Conservation (phyloP, 768 basidiomycete genomes). For the Amanita pallidorosea region DNA sequence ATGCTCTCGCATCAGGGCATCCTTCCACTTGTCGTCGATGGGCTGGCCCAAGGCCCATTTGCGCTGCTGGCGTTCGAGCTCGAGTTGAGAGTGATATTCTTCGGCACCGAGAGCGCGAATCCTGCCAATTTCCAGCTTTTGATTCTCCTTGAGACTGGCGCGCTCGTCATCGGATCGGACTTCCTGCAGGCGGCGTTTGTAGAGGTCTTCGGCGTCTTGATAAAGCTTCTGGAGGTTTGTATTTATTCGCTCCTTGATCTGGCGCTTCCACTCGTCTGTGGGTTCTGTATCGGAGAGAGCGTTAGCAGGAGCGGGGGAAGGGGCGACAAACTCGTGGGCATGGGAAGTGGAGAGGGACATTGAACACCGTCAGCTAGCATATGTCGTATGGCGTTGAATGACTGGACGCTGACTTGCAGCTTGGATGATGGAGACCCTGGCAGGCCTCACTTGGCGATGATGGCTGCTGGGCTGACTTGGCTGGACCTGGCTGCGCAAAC, state of each 20-base stretch:
- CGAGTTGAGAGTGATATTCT: conserved; percentile 5
- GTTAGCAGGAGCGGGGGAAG: neutral
- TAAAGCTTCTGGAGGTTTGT: conserved; percentile 3
- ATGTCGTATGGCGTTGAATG: no score
- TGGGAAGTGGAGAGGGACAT: neutral
- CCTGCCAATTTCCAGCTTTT: neutral
- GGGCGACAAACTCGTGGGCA: neutral
- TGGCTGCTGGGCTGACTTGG: neutral
- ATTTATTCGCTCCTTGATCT: conserved; percentile 7
- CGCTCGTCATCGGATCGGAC: conserved; percentile 4
- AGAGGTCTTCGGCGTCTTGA: conserved; percentile 3
- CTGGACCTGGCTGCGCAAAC: neutral
- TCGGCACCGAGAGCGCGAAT: conserved; percentile 2
- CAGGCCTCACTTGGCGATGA: neutral
- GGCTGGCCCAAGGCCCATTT: conserved; percentile 4
- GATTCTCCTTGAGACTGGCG: conserved; percentile 1
- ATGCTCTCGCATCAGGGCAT: conserved; percentile 2
- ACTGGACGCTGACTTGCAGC: no score
- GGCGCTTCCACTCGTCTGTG: conserved; percentile 1
- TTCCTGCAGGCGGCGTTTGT: conserved; percentile 2
- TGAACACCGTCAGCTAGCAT: no score
- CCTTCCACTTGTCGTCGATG: conserved; percentile 6
- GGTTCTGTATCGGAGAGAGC: conserved; percentile 3
- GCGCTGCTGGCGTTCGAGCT: conserved; percentile 5
- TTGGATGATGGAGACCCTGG: no score